Percentiles rank a stretch among this genome's conserved stretches.
phyloP scores from a whole-genome alignment of 306 rosid species.

The Astragalus glycyphyllos region DNA sequence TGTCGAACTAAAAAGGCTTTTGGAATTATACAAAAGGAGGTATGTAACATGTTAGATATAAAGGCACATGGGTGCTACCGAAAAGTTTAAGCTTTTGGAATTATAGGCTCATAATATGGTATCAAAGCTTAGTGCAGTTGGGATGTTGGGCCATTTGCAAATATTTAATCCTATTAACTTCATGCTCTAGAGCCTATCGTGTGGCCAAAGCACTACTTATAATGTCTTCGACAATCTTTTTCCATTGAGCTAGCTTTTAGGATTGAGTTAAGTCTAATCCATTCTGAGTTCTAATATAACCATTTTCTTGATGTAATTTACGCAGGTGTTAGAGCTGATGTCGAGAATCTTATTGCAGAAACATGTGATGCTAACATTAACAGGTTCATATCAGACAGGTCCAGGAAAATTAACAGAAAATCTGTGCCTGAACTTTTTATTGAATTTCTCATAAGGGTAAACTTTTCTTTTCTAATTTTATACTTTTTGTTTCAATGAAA shows the following conservation, averaged over 20 bases:
- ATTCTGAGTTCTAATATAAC: slow-evolving; percentile 3
- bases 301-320: slow-evolving; percentile 34
- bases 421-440: slow-evolving; percentile 78
- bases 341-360: slow-evolving; percentile 60
- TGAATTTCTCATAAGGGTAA: slow-evolving; percentile 76
- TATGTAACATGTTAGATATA: slow-evolving; percentile 3
- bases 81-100: not conserved
- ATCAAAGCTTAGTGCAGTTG: not conserved
- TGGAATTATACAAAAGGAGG: too few relatives aligned
- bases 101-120: not conserved
- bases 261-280: not conserved
- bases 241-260: slow-evolving; percentile 6
- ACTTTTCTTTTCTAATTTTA: slow-evolving; percentile 22
- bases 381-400: slow-evolving; percentile 46
- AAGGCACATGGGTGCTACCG: not conserved
- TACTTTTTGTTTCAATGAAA: slow-evolving; percentile 27
- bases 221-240: not conserved
- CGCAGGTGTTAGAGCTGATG: slow-evolving; percentile 79
- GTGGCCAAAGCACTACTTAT: not conserved
- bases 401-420: slow-evolving; percentile 60
- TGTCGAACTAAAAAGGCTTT: not conserved
- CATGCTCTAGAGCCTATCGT: not conserved
- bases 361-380: slow-evolving; percentile 62
- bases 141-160: not conserved
- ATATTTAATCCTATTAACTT: not conserved